Base-by-base conservation (phyloP, 257 asterid genomes). In the Avicennia marina region DNA sequence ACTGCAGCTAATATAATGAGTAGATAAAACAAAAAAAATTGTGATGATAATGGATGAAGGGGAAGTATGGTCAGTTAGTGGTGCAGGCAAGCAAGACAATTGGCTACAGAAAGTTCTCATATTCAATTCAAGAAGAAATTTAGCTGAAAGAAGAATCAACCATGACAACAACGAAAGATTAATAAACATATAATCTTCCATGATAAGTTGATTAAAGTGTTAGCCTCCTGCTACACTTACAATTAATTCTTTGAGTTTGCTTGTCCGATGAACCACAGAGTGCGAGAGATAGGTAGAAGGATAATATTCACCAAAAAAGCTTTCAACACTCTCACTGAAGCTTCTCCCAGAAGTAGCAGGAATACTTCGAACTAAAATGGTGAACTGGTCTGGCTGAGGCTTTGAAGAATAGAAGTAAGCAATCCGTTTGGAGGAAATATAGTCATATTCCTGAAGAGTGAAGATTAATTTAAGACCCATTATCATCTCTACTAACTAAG, bases 221-320 rank as follows among this genome's bases (percentile, higher is more conserved):
- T n/a, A n/a, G n/a, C n/a, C 58, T 47, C 32, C 39, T 6, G 59
- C 53, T 61, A 45, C 73, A 62, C 97, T 86, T 84, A 93, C 99
- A 63, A 78, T 72, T 65, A 93, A 81, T 69, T 58, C 76, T 66
- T 78, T 81, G 67, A 93, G 89, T 67, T 81, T 86, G 75, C 78
- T 75, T 62, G 90, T 70, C 49, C 94, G 86, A 41, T 82, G 94
- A 62, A 93, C 80, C 56, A 89, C 70, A 51, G 76, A 70, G 75
- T 93, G 97, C 46, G 99, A 89, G 70, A 89, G 95, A 81, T 93
- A 93, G 9, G 95, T 72, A 33, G 94, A 75, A 29, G 96, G 94
- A 76, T 93, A 89, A 59, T 53, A 64, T 75, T 89, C 86, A 16
- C 77, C 45, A 73, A 93, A 93, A 69, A 86, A 93, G 65, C 80